A percentile compares a stretch with the other conserved stretches of the same genome.
Conservation (phyloP, 106 monocot genomes). For the Phalaenopsis aphrodite region DNA sequence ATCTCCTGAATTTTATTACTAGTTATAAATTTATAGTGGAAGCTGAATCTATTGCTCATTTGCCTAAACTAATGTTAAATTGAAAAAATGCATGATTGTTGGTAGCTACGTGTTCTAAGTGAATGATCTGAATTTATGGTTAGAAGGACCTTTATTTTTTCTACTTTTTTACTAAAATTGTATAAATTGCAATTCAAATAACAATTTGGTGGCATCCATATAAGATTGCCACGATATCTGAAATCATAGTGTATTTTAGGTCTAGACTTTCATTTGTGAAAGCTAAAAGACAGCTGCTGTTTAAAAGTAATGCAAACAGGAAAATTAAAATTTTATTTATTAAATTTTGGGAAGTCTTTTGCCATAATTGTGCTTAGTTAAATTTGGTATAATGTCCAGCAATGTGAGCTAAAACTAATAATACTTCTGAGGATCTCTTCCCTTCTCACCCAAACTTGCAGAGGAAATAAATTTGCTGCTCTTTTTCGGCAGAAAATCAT, state of each 20-base stretch:
- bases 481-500: too few relatives aligned
- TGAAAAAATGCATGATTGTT: background rate
- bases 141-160: background rate
- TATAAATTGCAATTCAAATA: background rate
- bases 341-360: too few relatives aligned
- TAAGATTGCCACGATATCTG: background rate
- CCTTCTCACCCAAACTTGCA: too few relatives aligned
- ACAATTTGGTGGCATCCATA: background rate
- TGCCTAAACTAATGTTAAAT: background rate
- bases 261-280: background rate
- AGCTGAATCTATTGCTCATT: background rate
- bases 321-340: too few relatives aligned
- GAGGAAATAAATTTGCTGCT: too few relatives aligned
- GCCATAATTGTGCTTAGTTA: too few relatives aligned
- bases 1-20: conserved; percentile 12
- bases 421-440: too few relatives aligned
- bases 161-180: background rate
- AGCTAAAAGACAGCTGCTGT: too few relatives aligned
- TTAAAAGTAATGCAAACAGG: too few relatives aligned
- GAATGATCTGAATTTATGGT: background rate
- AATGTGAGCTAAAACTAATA: too few relatives aligned
- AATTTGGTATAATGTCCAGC: too few relatives aligned
- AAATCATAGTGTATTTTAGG: background rate
- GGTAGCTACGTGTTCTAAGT: background rate
- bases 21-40: background rate